A percentile compares a stretch with the other conserved stretches of the same genome.
Conservation (phyloP, 2,329 filamentous ascomycete species). For the Sporothrix variecibatus region DNA sequence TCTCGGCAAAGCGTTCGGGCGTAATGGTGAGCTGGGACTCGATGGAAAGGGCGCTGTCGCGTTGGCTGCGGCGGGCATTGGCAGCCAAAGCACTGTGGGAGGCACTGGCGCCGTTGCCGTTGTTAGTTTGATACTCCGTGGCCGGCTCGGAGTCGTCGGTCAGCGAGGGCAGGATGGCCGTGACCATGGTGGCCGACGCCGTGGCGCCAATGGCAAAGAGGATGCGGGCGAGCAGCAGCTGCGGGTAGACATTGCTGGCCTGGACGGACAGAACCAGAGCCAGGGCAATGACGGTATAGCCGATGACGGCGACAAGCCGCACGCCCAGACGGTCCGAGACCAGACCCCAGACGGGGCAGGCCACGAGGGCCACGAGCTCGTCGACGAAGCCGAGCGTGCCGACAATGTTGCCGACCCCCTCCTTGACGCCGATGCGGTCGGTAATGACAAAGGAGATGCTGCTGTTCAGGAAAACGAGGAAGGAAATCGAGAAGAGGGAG, state of each 20-base stretch:
- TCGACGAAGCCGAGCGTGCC: constrained; percentile 84
- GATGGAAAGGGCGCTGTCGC: constrained; percentile 66
- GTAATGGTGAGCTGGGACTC: constrained; percentile 77
- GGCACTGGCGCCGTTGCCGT: constrained; percentile 39
- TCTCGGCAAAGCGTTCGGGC: constrained; percentile 55
- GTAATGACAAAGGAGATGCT: constrained; percentile 83
- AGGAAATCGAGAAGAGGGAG: constrained; percentile 83
- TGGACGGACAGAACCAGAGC: constrained; percentile 81
- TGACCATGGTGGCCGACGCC: constrained; percentile 96
- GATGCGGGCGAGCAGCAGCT: constrained; percentile 79
- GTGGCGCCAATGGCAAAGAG: constrained; percentile 89
- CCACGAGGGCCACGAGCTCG: constrained; percentile 77
- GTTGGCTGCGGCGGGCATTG: constrained; percentile 45
- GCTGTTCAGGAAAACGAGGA: constrained; percentile 87
- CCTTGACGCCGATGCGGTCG: constrained; percentile 73
- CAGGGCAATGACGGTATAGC: constrained; percentile 79
- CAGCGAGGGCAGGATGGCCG: constrained; percentile 79
- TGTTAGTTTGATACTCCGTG: constrained; percentile 60
- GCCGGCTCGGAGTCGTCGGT: constrained; percentile 52
- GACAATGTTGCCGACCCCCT: constrained; percentile 75
- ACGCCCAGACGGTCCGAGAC: constrained; percentile 77
- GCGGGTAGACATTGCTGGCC: constrained; percentile 83
- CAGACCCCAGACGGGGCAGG: constrained; percentile 78
- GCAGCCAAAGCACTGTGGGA: constrained; percentile 33
- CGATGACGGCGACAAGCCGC: constrained; percentile 69